Conservation (phyloP, 208 protist genomes). For the Trypanosoma brucei region DNA sequence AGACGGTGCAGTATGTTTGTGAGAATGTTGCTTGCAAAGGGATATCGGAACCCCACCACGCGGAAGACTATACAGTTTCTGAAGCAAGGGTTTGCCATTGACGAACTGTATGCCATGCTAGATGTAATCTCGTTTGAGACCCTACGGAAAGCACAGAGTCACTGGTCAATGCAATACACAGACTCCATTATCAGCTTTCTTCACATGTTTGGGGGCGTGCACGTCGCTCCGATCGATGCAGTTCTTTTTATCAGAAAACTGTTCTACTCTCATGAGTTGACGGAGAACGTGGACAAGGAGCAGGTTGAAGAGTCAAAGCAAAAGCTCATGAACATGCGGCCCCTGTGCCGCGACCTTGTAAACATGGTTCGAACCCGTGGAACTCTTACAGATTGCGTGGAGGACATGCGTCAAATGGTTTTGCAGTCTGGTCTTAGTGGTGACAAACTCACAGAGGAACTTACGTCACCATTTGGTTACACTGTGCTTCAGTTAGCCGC, state of each 20-base stretch:
- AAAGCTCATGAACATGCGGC: slow-evolving; percentile 13
- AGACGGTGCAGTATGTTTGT: slow-evolving; percentile 47
- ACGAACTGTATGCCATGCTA: slow-evolving; percentile 69
- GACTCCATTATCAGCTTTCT: slow-evolving; percentile 62
- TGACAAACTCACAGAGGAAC: slow-evolving; percentile 34
- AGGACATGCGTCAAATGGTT: slow-evolving; percentile 23
- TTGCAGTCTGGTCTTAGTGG: slow-evolving; percentile 4
- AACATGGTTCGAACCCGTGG: slow-evolving; percentile 19
- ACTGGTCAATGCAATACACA: slow-evolving; percentile 60
- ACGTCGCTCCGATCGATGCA: slow-evolving; percentile 43
- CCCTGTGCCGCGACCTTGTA: slow-evolving; percentile 21
- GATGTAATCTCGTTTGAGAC: slow-evolving; percentile 60
- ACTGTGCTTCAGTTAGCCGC: slow-evolving; percentile 65
- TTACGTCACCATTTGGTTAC: slow-evolving; percentile 61
- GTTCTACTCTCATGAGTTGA: slow-evolving; percentile 1
- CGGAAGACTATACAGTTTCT: slow-evolving; percentile 39
- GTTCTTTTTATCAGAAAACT: slow-evolving; percentile 21
- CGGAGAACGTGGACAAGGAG: neutral
- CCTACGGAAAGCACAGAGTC: slow-evolving; percentile 41
- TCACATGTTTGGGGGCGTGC: slow-evolving; percentile 43
- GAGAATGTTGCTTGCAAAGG: slow-evolving; percentile 49
- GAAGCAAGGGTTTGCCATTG: slow-evolving; percentile 55
- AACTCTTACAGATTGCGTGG: slow-evolving; percentile 10
- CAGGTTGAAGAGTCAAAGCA: slow-evolving; percentile 13
- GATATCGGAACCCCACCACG: slow-evolving; percentile 23